Percentiles rank a stretch among this genome's conserved stretches.
phyloP scores from a whole-genome alignment of 352 stramenopile species.

The Globisporangium recalcitrans region DNA sequence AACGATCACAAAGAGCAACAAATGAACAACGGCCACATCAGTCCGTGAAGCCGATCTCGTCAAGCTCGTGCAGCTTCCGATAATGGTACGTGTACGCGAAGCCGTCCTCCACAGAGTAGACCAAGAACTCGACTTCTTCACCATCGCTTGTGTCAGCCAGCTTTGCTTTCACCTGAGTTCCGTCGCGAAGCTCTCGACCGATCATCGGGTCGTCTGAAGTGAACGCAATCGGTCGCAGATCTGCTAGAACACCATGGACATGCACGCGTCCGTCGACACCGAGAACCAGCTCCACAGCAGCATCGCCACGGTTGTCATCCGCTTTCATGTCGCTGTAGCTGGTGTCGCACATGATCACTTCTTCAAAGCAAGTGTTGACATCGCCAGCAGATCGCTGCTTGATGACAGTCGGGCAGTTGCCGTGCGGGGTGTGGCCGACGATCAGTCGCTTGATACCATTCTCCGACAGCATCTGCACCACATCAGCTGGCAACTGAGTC shows the following conservation, averaged over 20 bases:
- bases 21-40: neutral
- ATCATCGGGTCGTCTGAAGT: slow-evolving; percentile 35
- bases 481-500: slow-evolving; percentile 31
- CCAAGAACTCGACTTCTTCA: slow-evolving; percentile 38
- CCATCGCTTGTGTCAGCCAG: slow-evolving; percentile 21
- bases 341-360: slow-evolving; percentile 91
- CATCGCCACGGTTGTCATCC: slow-evolving; percentile 72
- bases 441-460: slow-evolving; percentile 83
- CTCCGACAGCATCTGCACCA: slow-evolving; percentile 50
- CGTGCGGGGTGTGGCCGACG: slow-evolving; percentile 90
- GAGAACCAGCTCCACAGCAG: slow-evolving; percentile 76
- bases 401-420: slow-evolving; percentile 87
- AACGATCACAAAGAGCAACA: neutral
- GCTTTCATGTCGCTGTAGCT: slow-evolving; percentile 84
- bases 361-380: slow-evolving; percentile 33
- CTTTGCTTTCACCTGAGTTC: slow-evolving; percentile 61
- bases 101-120: slow-evolving; percentile 55
- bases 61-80: slow-evolving; percentile 10
- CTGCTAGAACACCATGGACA: slow-evolving; percentile 53
- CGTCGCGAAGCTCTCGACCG: slow-evolving; percentile 43
- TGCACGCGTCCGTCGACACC: slow-evolving; percentile 36
- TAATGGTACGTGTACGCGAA: slow-evolving; percentile 55
- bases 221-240: slow-evolving; percentile 43
- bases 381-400: slow-evolving; percentile 32
- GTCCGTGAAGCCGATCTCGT: slow-evolving; percentile 8